Evolutionary conservation across 2,329 filamentous ascomycete genomes (phyloP).

Genomic region (Rhinocladiella mackenziei): DNA sequence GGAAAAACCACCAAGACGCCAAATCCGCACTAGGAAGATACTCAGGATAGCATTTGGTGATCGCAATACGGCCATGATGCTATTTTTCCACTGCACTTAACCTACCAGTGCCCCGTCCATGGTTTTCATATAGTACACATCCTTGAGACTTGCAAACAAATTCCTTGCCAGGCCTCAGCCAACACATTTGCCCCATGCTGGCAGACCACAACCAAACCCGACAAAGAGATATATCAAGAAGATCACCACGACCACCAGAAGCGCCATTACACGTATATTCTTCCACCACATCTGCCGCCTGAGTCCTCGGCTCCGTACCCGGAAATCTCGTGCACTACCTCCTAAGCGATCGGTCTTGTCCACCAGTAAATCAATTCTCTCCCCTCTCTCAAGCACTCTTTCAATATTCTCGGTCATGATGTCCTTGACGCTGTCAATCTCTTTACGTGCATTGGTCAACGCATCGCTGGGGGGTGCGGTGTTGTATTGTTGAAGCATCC

Average conservation of each 20-base stretch:
- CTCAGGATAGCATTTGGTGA: too few species aligned
- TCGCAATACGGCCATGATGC: too few species aligned
- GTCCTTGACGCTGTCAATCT: conserved; percentile 87
- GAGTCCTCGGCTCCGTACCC: conserved; percentile 77
- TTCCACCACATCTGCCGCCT: conserved; percentile 99
- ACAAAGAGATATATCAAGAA: conserved; percentile 69
- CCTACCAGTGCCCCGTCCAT: too few species aligned
- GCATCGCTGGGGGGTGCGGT: conserved; percentile 76
- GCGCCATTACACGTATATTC: conserved; percentile 89
- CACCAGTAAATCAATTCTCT: conserved; percentile 87
- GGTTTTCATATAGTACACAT: too few species aligned
- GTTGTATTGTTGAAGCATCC: conserved; percentile 78
- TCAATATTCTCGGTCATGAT: conserved; percentile 98
- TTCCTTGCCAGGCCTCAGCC: conserved; percentile 28
- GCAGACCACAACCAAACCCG: conserved; percentile 68
- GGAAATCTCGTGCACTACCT: conserved; percentile 82
- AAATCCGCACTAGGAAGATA: too few species aligned
- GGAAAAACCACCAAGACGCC: too few species aligned
- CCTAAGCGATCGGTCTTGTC: conserved; percentile 95
- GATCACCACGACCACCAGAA: conserved; percentile 66
- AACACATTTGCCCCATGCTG: conserved; percentile 48
- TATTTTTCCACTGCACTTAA: too few species aligned
- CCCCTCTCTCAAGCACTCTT: conserved; percentile 79
- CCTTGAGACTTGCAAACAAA: too few species aligned
- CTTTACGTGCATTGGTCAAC: conserved; percentile 73